These are phyloP conservation scores for Neurospora cerealis DNA, from an alignment of 495 filamentous ascomycete genomes.

Conservation along the genomic window DNA sequence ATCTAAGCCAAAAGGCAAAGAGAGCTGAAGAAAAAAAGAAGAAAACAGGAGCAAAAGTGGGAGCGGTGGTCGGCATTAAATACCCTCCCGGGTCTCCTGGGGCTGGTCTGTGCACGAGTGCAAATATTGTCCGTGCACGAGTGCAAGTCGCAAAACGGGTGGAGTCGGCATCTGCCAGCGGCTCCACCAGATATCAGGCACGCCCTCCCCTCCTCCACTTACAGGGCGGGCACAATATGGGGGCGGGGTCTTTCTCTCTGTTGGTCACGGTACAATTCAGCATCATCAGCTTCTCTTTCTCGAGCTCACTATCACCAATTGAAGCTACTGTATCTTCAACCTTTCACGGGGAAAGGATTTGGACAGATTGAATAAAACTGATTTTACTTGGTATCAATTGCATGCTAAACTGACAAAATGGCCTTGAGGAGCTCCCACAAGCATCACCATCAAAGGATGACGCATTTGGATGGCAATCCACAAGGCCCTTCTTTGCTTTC, in stretches of 20 bases:
- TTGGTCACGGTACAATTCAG: background rate
- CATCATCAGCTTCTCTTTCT: background rate
- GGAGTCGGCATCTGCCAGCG: background rate
- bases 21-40: slow-evolving; percentile 26
- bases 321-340: background rate
- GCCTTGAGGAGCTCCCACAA: background rate
- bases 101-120: background rate
- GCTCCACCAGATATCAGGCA: background rate
- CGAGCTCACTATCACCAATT: background rate
- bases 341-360: background rate
- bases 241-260: background rate
- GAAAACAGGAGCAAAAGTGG: background rate
- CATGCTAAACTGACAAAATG: background rate
- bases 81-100: background rate
- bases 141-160: background rate
- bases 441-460: slow-evolving; percentile 2
- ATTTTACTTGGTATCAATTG: background rate
- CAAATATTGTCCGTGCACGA: background rate
- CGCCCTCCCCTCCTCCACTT: background rate
- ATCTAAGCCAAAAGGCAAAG: slow-evolving; percentile 76
- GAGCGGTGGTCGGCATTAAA: background rate
- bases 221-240: background rate
- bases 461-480: slow-evolving; percentile 13
- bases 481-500: slow-evolving; percentile 12
- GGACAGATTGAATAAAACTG: background rate